Evolutionary conservation across 306 rosid species (phyloP), one percentile per base, ranked within the genome.

Genomic region (Elaeagnus macrophylla): DNA sequence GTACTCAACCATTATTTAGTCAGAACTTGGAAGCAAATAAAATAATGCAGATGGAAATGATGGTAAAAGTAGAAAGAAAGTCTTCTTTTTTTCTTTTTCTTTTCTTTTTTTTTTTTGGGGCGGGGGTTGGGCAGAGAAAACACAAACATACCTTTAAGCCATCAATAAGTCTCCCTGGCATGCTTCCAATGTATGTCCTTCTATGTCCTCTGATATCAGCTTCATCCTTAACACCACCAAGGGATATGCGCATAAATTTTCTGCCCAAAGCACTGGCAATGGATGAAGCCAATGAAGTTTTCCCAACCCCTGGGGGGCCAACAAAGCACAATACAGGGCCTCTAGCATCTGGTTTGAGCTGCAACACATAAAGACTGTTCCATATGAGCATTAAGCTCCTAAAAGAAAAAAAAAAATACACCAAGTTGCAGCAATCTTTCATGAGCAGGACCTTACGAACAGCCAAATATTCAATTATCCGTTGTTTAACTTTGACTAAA

Each of bases 311-410:
- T 8, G 97, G 97, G 44, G 97, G 97, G 51, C 95, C 97, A 69
- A 89, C 97, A 67, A 89, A 86, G 79, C 97, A 89, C 81, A 89
- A 62, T 44, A 89, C 97, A n/a, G 97, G 97, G 50, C 99, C 99
- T 72, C 89, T 87, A 51, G 99, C 96, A 80, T 91, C 96, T 62
- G 96, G 99, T 71, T 91, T 91, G 60, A 91, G 96, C 99, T 91
- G 93, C 70, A 82, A 47, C 2, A n/a, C 25, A 56, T 43, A 60
- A 43, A 39, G 32, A 56, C 12, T 3, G 0, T 32, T 57, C 56
- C 64, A 62, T 51, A 71, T 75, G 48, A 83, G 61, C 57, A 66
- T 57, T 53, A 70, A 58, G 49, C 44, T 66, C 62, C 51, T 58
- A 58, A 72, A 45, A 15, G 37, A 39, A 9, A 42, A 46, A 63